Evolutionary conservation across 1,139 yeast genomes (phyloP).

Genomic region (Scheffersomyces illinoinensis): DNA sequence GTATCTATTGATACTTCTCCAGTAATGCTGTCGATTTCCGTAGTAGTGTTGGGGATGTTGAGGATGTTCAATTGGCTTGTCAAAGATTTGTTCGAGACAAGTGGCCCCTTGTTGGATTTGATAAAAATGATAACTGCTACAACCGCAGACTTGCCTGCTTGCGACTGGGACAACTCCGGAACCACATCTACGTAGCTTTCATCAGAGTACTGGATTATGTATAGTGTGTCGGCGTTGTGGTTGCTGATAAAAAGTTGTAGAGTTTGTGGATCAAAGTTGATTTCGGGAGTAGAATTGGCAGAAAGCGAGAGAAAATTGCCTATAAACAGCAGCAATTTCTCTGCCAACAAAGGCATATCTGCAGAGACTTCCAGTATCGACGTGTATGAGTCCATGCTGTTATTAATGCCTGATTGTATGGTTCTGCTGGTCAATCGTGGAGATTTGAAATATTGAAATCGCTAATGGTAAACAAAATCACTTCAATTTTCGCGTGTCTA

Average conservation of each 20-base stretch:
- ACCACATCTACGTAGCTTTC: conserved; percentile 17
- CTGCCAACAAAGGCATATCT: not conserved
- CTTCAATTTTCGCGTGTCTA: not conserved
- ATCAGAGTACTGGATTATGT: conserved; percentile 15
- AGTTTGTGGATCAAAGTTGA: not conserved
- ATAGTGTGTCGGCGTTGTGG: conserved; percentile 21
- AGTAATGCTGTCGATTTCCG: conserved; percentile 16
- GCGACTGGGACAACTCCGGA: conserved; percentile 1
- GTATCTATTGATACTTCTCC: conserved; percentile 11
- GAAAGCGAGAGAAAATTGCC: not conserved
- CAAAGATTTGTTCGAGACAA: conserved; percentile 24
- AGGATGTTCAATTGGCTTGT: conserved; percentile 44
- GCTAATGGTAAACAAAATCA: not conserved
- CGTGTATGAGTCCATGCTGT: not conserved
- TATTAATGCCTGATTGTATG: not conserved
- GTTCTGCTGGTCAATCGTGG: not conserved
- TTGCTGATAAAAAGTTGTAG: conserved; percentile 14
- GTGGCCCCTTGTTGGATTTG: conserved; percentile 38
- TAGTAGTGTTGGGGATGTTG: conserved; percentile 30
- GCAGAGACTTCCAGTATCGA: not conserved
- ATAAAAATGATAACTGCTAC: conserved; percentile 36
- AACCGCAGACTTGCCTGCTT: conserved; percentile 5
- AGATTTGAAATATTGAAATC: not conserved
- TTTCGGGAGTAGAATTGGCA: not conserved
- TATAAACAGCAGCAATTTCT: not conserved